Percentiles rank a stretch among this genome's conserved stretches.
Conservation (phyloP, 768 basidiomycete genomes). For the Lentinula lateritia region DNA sequence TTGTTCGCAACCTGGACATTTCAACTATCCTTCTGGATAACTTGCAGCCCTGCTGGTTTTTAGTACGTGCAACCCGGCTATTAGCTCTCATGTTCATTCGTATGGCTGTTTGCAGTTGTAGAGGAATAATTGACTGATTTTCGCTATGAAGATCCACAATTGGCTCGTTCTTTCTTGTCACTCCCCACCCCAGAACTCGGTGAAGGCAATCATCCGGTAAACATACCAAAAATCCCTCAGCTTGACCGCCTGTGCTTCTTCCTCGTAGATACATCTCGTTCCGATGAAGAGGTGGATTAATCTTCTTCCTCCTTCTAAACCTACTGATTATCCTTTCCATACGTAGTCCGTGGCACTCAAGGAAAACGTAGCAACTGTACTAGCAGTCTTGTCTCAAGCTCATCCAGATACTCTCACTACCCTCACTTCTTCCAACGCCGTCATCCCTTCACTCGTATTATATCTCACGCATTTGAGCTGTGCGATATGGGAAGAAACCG, state of each 20-base stretch:
- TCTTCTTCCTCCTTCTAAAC: neutral
- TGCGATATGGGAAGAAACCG: conserved; percentile 65
- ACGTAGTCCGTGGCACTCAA: conserved; percentile 21
- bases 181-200: conserved; percentile 20
- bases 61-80: conserved; percentile 42
- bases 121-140: conserved; percentile 5
- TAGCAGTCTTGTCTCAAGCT: conserved; percentile 35
- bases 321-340: neutral
- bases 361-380: conserved; percentile 31
- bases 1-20: conserved; percentile 34
- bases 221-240: conserved; percentile 27
- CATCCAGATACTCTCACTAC: conserved; percentile 29
- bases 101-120: conserved; percentile 24
- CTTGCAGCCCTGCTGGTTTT: conserved; percentile 46
- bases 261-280: conserved; percentile 36
- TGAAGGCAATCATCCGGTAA: conserved; percentile 12
- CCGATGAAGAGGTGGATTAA: conserved; percentile 34
- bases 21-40: conserved; percentile 44
- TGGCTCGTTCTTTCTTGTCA: conserved; percentile 40
- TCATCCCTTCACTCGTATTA: conserved; percentile 63
- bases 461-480: conserved; percentile 47
- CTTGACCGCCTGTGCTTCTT: conserved; percentile 44
- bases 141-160: conserved; percentile 28
- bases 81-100: conserved; percentile 51
- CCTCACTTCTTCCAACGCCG: conserved; percentile 39